A percentile compares a stretch with the other conserved stretches of the same genome.
Evolutionary conservation across 106 monocot genomes (phyloP).

Genomic region (Iris macrosiphon): DNA sequence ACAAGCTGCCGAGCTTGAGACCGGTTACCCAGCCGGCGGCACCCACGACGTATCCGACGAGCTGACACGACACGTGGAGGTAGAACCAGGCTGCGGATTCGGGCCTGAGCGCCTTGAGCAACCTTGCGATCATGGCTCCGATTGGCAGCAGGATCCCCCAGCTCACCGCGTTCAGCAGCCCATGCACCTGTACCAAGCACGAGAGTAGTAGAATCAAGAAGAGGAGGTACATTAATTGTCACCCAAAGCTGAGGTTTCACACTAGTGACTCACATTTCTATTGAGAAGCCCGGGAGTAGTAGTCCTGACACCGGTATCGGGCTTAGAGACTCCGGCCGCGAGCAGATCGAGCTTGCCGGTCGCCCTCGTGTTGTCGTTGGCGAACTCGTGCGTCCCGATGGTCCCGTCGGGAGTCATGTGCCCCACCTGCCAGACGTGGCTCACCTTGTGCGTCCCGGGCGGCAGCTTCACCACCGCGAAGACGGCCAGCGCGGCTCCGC

Average conservation of each 20-base stretch:
- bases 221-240: neutral
- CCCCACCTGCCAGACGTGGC: constrained; percentile 68
- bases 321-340: neutral
- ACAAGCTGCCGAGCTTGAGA: too few species aligned
- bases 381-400: constrained; percentile 26
- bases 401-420: constrained; percentile 6
- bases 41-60: too few species aligned
- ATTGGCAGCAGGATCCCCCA: too few species aligned
- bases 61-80: too few species aligned
- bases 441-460: constrained; percentile 20
- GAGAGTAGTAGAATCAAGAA: too few species aligned
- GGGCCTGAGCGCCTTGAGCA: too few species aligned
- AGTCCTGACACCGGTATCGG: neutral
- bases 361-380: constrained; percentile 23
- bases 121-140: too few species aligned
- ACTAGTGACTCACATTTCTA: constrained; percentile 16
- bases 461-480: constrained; percentile 36
- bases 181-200: too few species aligned
- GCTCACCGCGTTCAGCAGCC: too few species aligned
- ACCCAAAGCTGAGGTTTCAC: neutral
- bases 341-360: constrained; percentile 25
- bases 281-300: neutral
- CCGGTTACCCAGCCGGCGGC: too few species aligned
- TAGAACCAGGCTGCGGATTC: too few species aligned
- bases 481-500: constrained; percentile 16